These are phyloP conservation scores for Blastobotrys peoriensis DNA, from an alignment of 805 yeast genomes.

Conservation along the genomic window DNA sequence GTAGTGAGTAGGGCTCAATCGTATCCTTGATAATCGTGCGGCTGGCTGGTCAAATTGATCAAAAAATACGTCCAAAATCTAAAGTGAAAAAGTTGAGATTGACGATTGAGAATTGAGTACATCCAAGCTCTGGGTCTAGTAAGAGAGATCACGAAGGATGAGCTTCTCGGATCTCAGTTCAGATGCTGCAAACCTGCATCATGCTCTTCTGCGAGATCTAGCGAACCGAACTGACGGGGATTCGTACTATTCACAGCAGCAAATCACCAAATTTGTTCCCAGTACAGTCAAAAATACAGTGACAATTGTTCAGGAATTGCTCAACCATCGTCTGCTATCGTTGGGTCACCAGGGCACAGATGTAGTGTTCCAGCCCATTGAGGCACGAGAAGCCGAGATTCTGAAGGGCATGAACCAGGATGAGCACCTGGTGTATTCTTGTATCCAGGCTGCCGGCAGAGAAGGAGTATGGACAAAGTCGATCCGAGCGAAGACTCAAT, in stretches of 20 bases:
- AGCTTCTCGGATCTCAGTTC: neutral
- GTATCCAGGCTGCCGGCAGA: slow-evolving; percentile 87
- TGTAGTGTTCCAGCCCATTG: slow-evolving; percentile 69
- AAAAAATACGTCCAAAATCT: no score
- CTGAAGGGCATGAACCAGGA: slow-evolving; percentile 75
- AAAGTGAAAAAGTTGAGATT: no score
- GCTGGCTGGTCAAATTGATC: no score
- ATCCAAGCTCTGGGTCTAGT: no score
- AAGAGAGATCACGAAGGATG: no score
- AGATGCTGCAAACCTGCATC: neutral
- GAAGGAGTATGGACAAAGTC: slow-evolving; percentile 97
- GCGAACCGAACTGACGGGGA: neutral
- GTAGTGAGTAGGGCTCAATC: no score
- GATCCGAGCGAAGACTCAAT: slow-evolving; percentile 76
- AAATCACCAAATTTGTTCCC: neutral
- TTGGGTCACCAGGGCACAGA: slow-evolving; percentile 60
- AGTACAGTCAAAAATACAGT: slow-evolving; percentile 25
- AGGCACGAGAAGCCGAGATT: slow-evolving; percentile 66
- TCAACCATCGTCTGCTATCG: slow-evolving; percentile 57
- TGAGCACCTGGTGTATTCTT: slow-evolving; percentile 84
- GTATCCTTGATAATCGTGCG: no score
- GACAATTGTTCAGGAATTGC: slow-evolving; percentile 40
- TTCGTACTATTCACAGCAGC: neutral
- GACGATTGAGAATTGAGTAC: no score
- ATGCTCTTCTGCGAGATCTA: neutral